Conservation (phyloP, 768 basidiomycete species). For the Pleurotus tuoliensis region DNA sequence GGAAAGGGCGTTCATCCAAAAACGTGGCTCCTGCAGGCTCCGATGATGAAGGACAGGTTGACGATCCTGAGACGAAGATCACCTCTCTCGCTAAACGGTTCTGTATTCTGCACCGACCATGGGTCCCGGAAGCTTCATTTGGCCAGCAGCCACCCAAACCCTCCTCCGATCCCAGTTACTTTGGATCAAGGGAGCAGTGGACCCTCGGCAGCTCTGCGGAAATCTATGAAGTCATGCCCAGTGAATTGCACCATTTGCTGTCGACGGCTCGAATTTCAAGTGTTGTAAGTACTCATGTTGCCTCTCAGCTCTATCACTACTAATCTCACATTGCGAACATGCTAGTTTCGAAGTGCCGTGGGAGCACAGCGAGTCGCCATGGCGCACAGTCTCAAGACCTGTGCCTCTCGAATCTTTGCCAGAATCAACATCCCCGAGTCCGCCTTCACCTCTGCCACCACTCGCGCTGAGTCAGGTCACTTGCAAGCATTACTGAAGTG, state of each 20-base stretch:
- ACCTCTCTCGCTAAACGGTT: background rate
- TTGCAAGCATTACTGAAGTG: background rate
- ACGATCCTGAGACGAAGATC: background rate
- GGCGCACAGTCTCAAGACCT: background rate
- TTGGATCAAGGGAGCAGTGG: background rate
- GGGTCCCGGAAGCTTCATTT: background rate
- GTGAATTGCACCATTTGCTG: background rate
- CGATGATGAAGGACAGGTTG: background rate
- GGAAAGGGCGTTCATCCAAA: background rate
- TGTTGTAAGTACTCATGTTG: background rate
- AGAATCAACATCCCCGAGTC: background rate
- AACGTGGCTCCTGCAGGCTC: background rate
- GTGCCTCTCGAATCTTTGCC: background rate
- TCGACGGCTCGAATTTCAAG: background rate
- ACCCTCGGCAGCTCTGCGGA: background rate
- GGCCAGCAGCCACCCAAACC: background rate
- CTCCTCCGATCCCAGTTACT: background rate
- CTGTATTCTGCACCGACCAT: too few relatives aligned
- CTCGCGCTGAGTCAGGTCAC: background rate
- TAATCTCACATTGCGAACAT: background rate
- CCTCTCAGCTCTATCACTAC: background rate
- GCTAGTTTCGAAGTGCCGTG: background rate
- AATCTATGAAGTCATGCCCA: background rate
- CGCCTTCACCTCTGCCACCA: background rate
- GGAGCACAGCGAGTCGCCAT: background rate